These are phyloP conservation scores for Paulownia fortunei DNA, from an alignment of 257 asterid species.

Conservation along the genomic window DNA sequence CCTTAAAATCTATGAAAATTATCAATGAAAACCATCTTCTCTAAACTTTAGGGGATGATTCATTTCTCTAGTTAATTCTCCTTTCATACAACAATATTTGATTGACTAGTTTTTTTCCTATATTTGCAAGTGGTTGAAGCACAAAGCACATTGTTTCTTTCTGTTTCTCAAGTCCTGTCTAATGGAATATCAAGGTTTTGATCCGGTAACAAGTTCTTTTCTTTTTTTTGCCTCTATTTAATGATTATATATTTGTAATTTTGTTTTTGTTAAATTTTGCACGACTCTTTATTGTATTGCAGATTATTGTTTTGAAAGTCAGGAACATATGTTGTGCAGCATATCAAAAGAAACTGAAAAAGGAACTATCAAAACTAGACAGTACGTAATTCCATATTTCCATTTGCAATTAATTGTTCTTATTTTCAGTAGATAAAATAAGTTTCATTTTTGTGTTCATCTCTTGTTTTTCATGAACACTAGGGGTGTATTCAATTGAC, in stretches of 20 bases:
- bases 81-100: too few relatives aligned
- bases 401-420: too few relatives aligned
- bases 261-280: neutral
- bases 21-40: neutral
- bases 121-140: neutral
- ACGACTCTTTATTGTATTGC: neutral
- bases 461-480: neutral
- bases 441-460: too few relatives aligned
- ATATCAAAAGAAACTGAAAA: constrained; percentile 36
- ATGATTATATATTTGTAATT: neutral
- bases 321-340: constrained; percentile 37
- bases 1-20: too few relatives aligned
- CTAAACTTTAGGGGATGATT: neutral
- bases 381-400: constrained; percentile 29
- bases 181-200: constrained; percentile 26
- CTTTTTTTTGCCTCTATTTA: neutral
- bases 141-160: too few relatives aligned
- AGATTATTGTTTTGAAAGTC: constrained; percentile 38
- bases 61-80: neutral
- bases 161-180: neutral
- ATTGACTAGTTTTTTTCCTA: too few relatives aligned
- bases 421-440: too few relatives aligned
- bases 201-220: constrained; percentile 1
- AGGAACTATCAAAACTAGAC: constrained; percentile 27
- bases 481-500: constrained; percentile 37